phyloP scores from a whole-genome alignment of 345 rosid genomes.

The Eucalyptus cloeziana region DNA sequence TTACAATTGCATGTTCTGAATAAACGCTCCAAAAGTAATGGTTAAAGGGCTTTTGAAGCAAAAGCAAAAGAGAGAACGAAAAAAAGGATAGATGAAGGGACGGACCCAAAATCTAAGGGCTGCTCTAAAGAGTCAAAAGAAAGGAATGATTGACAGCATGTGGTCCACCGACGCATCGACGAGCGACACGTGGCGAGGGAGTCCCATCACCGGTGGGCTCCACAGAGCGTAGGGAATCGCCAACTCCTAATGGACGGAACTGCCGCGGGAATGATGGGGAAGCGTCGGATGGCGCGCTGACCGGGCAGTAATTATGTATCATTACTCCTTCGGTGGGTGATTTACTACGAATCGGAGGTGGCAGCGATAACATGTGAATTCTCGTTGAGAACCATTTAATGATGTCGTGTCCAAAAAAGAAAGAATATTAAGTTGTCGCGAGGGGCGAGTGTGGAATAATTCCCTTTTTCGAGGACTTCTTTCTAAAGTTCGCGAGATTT shows the following conservation, averaged over 20 bases:
- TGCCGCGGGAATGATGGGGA: not conserved
- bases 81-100: not conserved
- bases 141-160: not conserved
- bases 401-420: not conserved
- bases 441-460: not conserved
- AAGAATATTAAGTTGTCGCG: not conserved
- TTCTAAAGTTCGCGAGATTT: not conserved
- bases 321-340: not conserved
- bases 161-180: constrained; percentile 9
- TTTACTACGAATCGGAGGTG: not conserved
- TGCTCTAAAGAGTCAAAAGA: not conserved
- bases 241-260: not conserved
- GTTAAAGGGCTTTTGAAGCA: not conserved
- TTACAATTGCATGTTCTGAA: not conserved
- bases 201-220: not conserved
- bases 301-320: not conserved
- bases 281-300: not conserved
- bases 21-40: not conserved
- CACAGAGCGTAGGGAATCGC: not conserved
- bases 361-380: not conserved
- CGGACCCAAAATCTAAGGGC: not conserved
- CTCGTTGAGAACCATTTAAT: not conserved
- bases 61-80: not conserved
- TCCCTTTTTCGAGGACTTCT: not conserved
- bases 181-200: constrained; percentile 1